These are phyloP conservation scores for Phanerodontia chrysosporium DNA, from an alignment of 768 basidiomycete species.

Conservation along the genomic window DNA sequence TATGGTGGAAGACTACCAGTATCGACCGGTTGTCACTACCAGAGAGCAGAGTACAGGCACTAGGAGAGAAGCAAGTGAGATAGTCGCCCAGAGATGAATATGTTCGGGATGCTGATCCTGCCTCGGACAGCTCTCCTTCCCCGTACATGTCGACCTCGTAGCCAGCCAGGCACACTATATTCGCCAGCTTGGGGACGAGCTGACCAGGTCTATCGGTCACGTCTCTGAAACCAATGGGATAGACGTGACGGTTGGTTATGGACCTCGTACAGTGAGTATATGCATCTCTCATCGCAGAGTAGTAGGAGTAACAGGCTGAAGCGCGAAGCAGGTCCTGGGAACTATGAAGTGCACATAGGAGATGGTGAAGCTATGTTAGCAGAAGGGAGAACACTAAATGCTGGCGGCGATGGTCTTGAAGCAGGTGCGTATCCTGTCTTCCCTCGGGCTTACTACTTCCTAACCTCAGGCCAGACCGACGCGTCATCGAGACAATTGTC, in stretches of 20 bases:
- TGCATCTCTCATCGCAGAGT: background rate
- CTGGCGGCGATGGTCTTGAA: background rate
- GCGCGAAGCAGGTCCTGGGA: background rate
- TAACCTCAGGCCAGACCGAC: background rate
- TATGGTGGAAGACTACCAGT: constrained; percentile 93
- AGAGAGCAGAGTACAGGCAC: constrained; percentile 47
- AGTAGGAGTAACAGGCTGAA: background rate
- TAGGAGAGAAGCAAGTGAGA: constrained; percentile 35
- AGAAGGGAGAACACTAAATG: background rate
- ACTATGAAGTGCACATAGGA: background rate
- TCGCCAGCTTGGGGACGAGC: background rate
- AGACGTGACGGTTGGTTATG: background rate
- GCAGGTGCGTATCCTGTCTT: background rate
- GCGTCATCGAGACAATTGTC: constrained; percentile 28
- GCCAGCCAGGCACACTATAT: background rate
- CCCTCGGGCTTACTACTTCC: background rate
- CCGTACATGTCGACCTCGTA: constrained; percentile 1
- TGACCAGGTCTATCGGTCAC: background rate
- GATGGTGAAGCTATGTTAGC: background rate
- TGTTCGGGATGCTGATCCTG: background rate
- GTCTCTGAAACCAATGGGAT: background rate
- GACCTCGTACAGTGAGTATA: background rate
- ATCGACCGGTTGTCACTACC: constrained; percentile 82
- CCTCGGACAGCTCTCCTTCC: constrained; percentile 13
- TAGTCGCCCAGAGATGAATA: too few relatives aligned